Percentiles rank a stretch among this genome's conserved stretches.
Evolutionary conservation across 2,329 filamentous ascomycete genomes (phyloP).

Genomic region (Paracoccidioides lutzii): DNA sequence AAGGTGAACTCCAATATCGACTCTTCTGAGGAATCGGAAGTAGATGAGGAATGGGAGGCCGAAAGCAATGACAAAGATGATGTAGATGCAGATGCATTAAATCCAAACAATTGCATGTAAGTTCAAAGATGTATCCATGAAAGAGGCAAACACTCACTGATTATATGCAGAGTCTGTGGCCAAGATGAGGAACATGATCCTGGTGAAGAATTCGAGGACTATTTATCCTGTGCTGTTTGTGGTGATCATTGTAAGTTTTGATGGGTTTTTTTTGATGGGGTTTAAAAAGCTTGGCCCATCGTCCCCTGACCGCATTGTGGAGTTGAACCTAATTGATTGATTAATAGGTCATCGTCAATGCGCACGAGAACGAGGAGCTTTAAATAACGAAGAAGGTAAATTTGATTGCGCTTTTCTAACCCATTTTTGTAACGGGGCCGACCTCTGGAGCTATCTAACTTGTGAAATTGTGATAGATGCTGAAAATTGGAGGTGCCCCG

Average conservation of each 20-base stretch:
- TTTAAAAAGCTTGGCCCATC: conserved; percentile 19
- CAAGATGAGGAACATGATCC: conserved; percentile 74
- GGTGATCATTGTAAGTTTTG: conserved; percentile 63
- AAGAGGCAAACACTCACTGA: conserved; percentile 20
- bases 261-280: conserved; percentile 14
- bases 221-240: conserved; percentile 63
- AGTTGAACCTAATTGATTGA: conserved; percentile 30
- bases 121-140: conserved; percentile 7
- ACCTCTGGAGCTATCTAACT: conserved; percentile 13
- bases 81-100: conserved; percentile 32
- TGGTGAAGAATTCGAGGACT: conserved; percentile 66
- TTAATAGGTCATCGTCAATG: conserved; percentile 78
- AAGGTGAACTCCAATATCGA: conserved; percentile 35
- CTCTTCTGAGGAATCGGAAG: conserved; percentile 45
- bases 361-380: conserved; percentile 56
- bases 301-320: conserved; percentile 13
- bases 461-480: conserved; percentile 34
- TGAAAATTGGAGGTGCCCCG: conserved; percentile 49
- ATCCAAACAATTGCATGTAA: conserved; percentile 53
- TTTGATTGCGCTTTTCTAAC: conserved; percentile 4
- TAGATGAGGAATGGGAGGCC: conserved; percentile 37
- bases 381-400: conserved; percentile 53
- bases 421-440: not conserved
- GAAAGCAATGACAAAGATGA: conserved; percentile 36
- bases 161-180: conserved; percentile 57